Conservation (phyloP, 371 early-diverging fungal species). For the Circinella umbellata region DNA sequence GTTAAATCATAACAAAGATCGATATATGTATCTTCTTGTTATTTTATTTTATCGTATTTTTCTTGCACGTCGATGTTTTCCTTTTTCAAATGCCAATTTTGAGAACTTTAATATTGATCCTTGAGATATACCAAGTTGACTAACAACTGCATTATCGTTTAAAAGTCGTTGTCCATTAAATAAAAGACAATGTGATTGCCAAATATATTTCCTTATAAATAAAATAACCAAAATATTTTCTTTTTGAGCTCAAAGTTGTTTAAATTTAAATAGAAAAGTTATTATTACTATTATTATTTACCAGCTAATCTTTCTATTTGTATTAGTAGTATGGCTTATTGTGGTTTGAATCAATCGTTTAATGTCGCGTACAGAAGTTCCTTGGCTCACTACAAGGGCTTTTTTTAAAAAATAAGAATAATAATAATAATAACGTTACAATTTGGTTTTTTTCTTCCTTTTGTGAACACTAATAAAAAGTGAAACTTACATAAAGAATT, state of each 20-base stretch:
- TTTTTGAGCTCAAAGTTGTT: too few relatives aligned
- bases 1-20: too few relatives aligned
- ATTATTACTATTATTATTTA: neutral
- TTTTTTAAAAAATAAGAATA: neutral
- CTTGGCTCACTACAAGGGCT: conserved; percentile 43
- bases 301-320: neutral
- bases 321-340: conserved; percentile 32
- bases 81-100: conserved; percentile 30
- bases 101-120: conserved; percentile 37
- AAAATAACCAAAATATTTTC: neutral
- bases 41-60: conserved; percentile 12
- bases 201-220: conserved; percentile 44
- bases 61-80: conserved; percentile 39
- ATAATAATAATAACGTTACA: too few relatives aligned
- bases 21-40: neutral
- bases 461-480: too few relatives aligned
- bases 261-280: too few relatives aligned
- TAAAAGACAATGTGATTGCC: conserved; percentile 41
- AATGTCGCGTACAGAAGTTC: conserved; percentile 37
- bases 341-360: conserved; percentile 30
- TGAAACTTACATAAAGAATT: conserved; percentile 32
- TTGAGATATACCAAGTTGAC: conserved; percentile 43
- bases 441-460: too few relatives aligned
- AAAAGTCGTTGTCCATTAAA: conserved; percentile 25
- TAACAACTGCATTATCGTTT: conserved; percentile 37